Evolutionary conservation across 371 early-diverging fungal genomes (phyloP).

Genomic region (Mucor mucedo): DNA sequence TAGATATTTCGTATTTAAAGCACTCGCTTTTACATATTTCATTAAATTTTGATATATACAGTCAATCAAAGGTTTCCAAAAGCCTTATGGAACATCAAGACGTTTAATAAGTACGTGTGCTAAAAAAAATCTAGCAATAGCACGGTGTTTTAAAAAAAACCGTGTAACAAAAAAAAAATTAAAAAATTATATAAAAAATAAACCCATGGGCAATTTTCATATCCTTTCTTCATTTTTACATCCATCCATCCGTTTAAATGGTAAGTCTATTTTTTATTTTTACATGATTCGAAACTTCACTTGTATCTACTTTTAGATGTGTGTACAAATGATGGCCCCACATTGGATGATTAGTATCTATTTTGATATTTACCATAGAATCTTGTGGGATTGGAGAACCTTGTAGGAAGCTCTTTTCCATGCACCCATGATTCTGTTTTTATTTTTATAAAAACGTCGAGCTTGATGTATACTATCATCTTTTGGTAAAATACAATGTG

Average conservation of each 20-base stretch:
- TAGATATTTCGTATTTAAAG: too few relatives aligned
- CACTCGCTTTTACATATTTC: too few relatives aligned
- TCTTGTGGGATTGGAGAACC: not conserved
- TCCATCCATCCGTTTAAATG: slow-evolving; percentile 15
- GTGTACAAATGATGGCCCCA: not conserved
- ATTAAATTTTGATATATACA: too few relatives aligned
- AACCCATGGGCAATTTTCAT: too few relatives aligned
- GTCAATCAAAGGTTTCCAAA: too few relatives aligned
- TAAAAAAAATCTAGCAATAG: not conserved
- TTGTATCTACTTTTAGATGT: slow-evolving; percentile 12
- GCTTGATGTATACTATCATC: slow-evolving; percentile 16
- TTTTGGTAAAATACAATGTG: slow-evolving; percentile 10
- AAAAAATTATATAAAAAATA: not conserved
- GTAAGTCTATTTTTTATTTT: slow-evolving; percentile 14
- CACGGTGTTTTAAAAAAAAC: not conserved
- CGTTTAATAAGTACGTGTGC: too few relatives aligned
- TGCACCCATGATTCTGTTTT: not conserved
- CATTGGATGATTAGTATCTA: too few relatives aligned
- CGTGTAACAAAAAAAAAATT: not conserved
- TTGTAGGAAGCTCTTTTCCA: not conserved
- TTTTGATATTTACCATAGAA: too few relatives aligned
- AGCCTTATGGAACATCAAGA: too few relatives aligned
- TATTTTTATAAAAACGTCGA: slow-evolving; percentile 3
- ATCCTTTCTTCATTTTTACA: slow-evolving; percentile 2
- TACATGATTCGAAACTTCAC: slow-evolving; percentile 15